Percentiles rank a stretch among this genome's conserved stretches.
These are phyloP conservation scores for Tulasnella calospora DNA, from an alignment of 768 basidiomycete genomes.

Conservation along the genomic window DNA sequence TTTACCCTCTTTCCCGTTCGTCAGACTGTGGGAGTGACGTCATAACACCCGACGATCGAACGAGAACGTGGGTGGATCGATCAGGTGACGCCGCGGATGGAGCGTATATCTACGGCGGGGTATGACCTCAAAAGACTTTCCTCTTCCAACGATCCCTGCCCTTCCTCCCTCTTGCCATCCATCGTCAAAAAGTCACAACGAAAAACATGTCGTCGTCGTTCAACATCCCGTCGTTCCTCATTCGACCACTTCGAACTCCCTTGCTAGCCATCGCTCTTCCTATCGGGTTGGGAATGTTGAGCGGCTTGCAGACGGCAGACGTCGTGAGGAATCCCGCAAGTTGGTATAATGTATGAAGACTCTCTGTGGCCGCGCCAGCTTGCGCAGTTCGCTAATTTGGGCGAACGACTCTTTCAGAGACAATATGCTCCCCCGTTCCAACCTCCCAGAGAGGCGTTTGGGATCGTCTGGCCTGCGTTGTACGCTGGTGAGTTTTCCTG, in stretches of 20 bases:
- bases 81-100: neutral
- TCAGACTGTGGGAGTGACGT: neutral
- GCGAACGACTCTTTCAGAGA: conserved; percentile 37
- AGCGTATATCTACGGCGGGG: neutral
- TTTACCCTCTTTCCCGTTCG: neutral
- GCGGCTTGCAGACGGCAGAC: conserved; percentile 47
- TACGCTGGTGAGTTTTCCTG: conserved; percentile 37
- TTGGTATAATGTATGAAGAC: conserved; percentile 54
- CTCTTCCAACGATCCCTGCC: neutral
- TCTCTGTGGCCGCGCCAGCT: neutral
- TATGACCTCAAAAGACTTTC: neutral
- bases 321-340: conserved; percentile 41
- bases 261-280: conserved; percentile 57
- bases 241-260: conserved; percentile 52
- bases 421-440: conserved; percentile 49
- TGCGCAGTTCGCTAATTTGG: neutral
- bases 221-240: conserved; percentile 48
- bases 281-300: conserved; percentile 51
- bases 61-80: neutral
- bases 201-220: conserved; percentile 36
- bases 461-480: conserved; percentile 53
- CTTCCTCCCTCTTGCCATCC: neutral
- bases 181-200: conserved; percentile 24
- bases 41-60: neutral
- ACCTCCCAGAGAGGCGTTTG: conserved; percentile 52